Evolutionary conservation across 495 filamentous ascomycete genomes (phyloP).

Genomic region (Parachaetomium inaequale): DNA sequence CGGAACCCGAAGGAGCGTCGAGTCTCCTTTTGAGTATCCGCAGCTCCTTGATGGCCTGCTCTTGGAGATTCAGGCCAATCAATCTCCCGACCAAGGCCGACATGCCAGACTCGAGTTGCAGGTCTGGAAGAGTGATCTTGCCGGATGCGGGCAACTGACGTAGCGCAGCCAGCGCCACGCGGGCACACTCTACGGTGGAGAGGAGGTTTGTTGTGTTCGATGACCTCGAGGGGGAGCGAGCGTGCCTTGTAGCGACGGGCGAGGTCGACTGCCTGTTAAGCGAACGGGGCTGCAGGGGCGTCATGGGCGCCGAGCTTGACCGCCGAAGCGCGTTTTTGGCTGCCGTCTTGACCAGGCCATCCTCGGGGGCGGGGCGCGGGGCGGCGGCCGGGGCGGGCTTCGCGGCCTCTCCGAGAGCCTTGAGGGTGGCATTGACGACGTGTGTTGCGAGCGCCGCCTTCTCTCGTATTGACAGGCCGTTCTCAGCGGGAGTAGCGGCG

Average conservation of each 20-base stretch:
- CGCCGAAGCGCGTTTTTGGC: slow-evolving; percentile 40
- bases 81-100: slow-evolving; percentile 71
- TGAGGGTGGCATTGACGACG: slow-evolving; percentile 72
- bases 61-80: slow-evolving; percentile 66
- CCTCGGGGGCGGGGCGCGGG: slow-evolving; percentile 30
- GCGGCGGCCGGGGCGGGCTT: slow-evolving; percentile 43
- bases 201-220: slow-evolving; percentile 36
- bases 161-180: slow-evolving; percentile 67
- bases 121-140: slow-evolving; percentile 49
- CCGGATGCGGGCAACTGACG: slow-evolving; percentile 53
- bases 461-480: slow-evolving; percentile 54
- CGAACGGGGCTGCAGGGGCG: slow-evolving; percentile 51
- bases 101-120: slow-evolving; percentile 83
- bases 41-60: slow-evolving; percentile 75
- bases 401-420: slow-evolving; percentile 66
- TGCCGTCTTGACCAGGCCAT: slow-evolving; percentile 35
- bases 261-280: slow-evolving; percentile 52
- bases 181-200: slow-evolving; percentile 67
- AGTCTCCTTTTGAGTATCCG: slow-evolving; percentile 62
- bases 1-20: slow-evolving; percentile 38
- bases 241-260: slow-evolving; percentile 36
- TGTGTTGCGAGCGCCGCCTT: slow-evolving; percentile 73
- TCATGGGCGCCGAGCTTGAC: slow-evolving; percentile 46
- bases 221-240: slow-evolving; percentile 25
- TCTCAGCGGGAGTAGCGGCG: slow-evolving; percentile 19